These are phyloP conservation scores for Globisporangium iwayamae DNA, from an alignment of 352 stramenopile species.

Conservation along the genomic window DNA sequence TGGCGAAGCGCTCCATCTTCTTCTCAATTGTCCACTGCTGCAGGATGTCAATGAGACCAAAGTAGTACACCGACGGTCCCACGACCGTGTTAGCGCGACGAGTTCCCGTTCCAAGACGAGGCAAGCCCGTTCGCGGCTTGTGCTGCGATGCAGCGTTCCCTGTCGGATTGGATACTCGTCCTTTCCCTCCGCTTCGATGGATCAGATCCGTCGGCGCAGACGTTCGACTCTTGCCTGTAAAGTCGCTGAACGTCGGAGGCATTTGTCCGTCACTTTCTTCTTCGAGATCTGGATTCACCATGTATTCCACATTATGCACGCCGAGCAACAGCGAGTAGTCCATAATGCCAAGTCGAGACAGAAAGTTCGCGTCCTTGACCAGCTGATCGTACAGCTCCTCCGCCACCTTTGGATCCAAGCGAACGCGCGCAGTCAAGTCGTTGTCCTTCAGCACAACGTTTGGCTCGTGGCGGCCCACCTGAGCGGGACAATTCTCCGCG, in stretches of 20 bases:
- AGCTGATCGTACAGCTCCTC: conserved; percentile 85
- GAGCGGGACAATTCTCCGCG: conserved; percentile 67
- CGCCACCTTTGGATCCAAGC: conserved; percentile 63
- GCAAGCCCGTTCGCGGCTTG: conserved; percentile 38
- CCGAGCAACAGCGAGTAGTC: conserved; percentile 89
- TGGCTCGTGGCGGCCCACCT: conserved; percentile 78
- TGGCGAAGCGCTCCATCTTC: conserved; percentile 86
- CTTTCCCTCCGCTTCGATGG: conserved; percentile 26
- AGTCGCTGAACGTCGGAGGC: conserved; percentile 1
- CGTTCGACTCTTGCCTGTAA: conserved; percentile 8
- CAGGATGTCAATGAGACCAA: conserved; percentile 86
- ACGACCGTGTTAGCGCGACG: conserved; percentile 85
- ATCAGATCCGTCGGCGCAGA: conserved; percentile 28
- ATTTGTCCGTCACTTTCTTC: conserved; percentile 26
- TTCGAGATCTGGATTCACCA: conserved; percentile 75
- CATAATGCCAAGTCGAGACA: conserved; percentile 87
- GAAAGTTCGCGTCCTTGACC: conserved; percentile 82
- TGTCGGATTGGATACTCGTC: conserved; percentile 16
- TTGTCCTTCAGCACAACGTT: conserved; percentile 89
- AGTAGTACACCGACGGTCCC: conserved; percentile 85
- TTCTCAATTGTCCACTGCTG: conserved; percentile 91
- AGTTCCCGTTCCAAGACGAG: conserved; percentile 62
- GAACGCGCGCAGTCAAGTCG: conserved; percentile 81
- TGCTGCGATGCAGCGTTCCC: conserved; percentile 19
- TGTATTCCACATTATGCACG: conserved; percentile 88